Evolutionary conservation across 257 asterid genomes (phyloP), one percentile per base, ranked within the genome.

Genomic region (Striga asiatica): DNA sequence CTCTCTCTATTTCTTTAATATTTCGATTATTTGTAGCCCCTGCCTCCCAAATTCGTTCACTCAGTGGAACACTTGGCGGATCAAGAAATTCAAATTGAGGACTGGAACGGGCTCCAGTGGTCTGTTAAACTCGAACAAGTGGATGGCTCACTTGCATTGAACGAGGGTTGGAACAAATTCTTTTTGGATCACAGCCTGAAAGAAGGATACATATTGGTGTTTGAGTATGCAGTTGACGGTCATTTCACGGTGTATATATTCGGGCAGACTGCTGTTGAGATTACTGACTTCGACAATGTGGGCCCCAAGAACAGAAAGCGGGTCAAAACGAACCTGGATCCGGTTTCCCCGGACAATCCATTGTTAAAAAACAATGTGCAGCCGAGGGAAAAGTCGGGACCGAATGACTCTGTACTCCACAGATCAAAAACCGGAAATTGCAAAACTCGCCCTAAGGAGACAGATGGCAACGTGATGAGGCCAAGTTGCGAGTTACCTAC

Each of bases 121-220:
- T 17, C 41, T 3, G 83, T 81, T 27, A 70, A 39, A 34, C 48
- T 78, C 41, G 66, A 84, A 2, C 6, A 51, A 31, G 20, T 60
- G 27, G 11, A 65, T 1, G 70, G 64, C 35, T 59, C 67, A 8
- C 67, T 82, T 12, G 80, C 87, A 34, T 73, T 88, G 50, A 37
- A 50, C 2, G 43, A 71, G 58, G 97, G 95, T 5, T 88, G 97
- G 97, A 34, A 2, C 24, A 23, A 57, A 50, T 88, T 85, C 63
- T 70, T 55, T 13, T 21, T 6, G 6, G 77, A 65, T 56, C 84
- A 81, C 58, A 53, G 46, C 47, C 66, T 85, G 6, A 57, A 56
- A 60, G 10, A 1, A 5, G 94, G 97, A 13, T 60, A 82, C 21
- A 0, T 71, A 4, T 32, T 88, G 56, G 8, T 68, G 2, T 77